Conservation (phyloP, 2,329 filamentous ascomycete species). For the Coniochaeta pulveracea region DNA sequence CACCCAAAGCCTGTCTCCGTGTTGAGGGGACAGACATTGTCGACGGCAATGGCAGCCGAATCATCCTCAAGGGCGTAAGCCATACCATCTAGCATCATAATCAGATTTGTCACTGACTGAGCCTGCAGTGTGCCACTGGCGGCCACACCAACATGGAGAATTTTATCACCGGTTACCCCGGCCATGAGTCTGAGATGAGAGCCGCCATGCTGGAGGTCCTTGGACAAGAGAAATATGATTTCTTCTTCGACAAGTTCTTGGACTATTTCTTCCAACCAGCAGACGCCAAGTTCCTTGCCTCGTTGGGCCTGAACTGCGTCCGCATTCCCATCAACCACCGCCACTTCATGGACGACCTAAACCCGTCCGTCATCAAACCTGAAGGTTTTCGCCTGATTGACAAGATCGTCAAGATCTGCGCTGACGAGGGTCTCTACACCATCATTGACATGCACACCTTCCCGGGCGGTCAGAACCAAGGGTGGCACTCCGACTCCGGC, state of each 20-base stretch:
- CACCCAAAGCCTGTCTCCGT: conserved; percentile 9
- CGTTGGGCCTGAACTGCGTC: conserved; percentile 43
- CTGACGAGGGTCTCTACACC: conserved; percentile 24
- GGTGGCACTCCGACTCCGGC: conserved; percentile 27
- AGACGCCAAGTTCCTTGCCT: conserved; percentile 44
- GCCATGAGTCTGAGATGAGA: conserved; percentile 40
- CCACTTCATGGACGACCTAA: conserved; percentile 37
- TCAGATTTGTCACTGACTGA: no score
- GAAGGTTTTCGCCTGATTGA: conserved; percentile 34
- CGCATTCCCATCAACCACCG: conserved; percentile 47
- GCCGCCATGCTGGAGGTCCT: conserved; percentile 37
- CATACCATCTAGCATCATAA: no score
- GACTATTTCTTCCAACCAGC: conserved; percentile 36
- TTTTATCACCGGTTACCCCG: conserved; percentile 48
- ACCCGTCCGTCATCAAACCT: conserved; percentile 31
- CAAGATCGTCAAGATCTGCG: conserved; percentile 29
- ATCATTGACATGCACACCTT: conserved; percentile 29
- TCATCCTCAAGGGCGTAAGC: conserved; percentile 25
- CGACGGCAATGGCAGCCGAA: conserved; percentile 9
- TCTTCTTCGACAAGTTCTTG: conserved; percentile 30
- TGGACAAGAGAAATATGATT: conserved; percentile 41
- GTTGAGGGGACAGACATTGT: conserved; percentile 11
- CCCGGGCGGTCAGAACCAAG: conserved; percentile 29
- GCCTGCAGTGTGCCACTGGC: conserved; percentile 10
- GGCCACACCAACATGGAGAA: conserved; percentile 23